Percentiles rank a stretch among this genome's conserved stretches.
Conservation (phyloP, 2,329 filamentous ascomycete genomes). For the Penicillium sp. region DNA sequence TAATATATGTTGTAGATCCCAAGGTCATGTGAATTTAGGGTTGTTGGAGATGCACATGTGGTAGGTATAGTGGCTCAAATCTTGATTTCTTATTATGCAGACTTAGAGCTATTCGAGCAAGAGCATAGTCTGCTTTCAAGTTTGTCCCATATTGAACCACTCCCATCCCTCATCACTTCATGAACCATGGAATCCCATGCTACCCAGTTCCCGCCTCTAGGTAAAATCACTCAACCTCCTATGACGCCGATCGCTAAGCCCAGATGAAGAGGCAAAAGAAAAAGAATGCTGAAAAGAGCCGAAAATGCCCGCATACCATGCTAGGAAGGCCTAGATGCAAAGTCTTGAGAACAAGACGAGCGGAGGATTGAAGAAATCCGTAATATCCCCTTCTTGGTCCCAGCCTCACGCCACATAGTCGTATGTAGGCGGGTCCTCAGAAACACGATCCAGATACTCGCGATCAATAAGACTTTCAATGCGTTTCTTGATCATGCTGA, state of each 20-base stretch:
- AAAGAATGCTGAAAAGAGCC: background rate
- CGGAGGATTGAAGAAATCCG: background rate
- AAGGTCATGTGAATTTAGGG: background rate
- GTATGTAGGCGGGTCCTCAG: constrained; percentile 47
- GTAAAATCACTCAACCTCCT: background rate
- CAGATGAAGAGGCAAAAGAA: background rate
- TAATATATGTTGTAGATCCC: background rate
- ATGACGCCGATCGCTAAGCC: constrained; percentile 27
- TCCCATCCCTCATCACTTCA: background rate
- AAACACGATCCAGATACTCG: constrained; percentile 51
- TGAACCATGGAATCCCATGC: background rate
- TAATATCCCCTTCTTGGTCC: background rate
- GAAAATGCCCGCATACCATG: background rate
- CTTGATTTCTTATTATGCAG: too few species aligned
- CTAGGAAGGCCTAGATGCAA: background rate
- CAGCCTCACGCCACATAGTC: constrained; percentile 42
- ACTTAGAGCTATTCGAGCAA: background rate
- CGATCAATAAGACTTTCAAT: constrained; percentile 56
- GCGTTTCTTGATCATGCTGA: constrained; percentile 54
- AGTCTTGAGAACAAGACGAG: background rate
- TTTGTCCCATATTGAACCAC: background rate
- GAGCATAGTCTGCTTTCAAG: background rate
- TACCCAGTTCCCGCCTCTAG: background rate
- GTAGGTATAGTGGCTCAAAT: too few species aligned
- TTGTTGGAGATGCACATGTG: too few species aligned